Conservation (phyloP, 2,329 filamentous ascomycete species). For the Penicillium nordicum region DNA sequence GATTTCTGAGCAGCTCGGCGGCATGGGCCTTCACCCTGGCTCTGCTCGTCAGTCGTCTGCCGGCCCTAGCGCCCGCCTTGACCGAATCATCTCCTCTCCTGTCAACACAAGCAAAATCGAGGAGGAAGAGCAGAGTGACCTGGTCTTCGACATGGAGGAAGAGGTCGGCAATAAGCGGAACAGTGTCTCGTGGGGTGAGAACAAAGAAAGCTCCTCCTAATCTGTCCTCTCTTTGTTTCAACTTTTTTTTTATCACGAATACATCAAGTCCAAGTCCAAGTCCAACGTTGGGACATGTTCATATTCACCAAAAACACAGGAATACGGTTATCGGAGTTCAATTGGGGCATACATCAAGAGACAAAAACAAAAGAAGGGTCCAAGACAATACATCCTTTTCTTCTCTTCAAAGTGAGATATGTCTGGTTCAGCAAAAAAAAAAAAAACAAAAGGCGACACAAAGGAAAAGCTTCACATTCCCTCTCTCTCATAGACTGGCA, state of each 20-base stretch:
- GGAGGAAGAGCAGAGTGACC: conserved; percentile 45
- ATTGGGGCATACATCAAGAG: conserved; percentile 18
- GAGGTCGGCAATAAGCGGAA: conserved; percentile 47
- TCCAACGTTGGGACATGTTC: conserved; percentile 4
- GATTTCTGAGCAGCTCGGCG: conserved; percentile 57
- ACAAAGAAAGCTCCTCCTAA: conserved; percentile 31
- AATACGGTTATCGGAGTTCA: conserved; percentile 20
- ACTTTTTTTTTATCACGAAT: conserved; percentile 18
- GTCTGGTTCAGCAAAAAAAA: background rate
- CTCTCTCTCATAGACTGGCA: conserved; percentile 21
- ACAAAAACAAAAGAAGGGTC: conserved; percentile 15
- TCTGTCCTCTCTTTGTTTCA: conserved; percentile 12
- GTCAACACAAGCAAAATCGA: conserved; percentile 47
- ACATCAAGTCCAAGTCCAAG: conserved; percentile 8
- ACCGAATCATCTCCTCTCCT: conserved; percentile 47
- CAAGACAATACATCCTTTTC: conserved; percentile 5
- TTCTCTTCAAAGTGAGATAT: conserved; percentile 2
- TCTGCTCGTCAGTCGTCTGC: conserved; percentile 37
- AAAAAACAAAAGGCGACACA: conserved; percentile 1
- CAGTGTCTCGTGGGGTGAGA: conserved; percentile 35
- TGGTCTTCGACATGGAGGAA: conserved; percentile 52
- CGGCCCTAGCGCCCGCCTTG: conserved; percentile 35
- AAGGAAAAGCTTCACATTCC: background rate
- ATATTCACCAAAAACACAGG: conserved; percentile 13
- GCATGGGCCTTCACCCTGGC: conserved; percentile 44